Conservation (phyloP, 768 basidiomycete species). For the Lentinula edodes region DNA sequence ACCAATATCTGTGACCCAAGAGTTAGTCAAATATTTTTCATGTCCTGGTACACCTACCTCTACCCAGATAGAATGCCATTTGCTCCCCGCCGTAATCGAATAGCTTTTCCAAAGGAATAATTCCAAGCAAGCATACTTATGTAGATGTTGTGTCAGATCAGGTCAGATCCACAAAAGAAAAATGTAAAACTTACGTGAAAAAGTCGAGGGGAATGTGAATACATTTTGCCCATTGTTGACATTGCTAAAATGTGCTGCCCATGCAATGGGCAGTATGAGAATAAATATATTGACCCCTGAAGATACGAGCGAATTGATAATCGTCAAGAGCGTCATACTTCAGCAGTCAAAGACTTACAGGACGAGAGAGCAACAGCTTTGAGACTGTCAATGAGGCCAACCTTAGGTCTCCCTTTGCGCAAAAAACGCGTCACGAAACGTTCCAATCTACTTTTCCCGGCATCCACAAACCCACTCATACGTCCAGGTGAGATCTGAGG, state of each 20-base stretch:
- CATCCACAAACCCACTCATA: background rate
- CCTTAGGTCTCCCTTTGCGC: slow-evolving; percentile 37
- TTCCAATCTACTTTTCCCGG: background rate
- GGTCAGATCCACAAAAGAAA: no score
- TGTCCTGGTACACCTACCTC: slow-evolving; percentile 16
- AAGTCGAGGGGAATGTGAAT: slow-evolving; percentile 31
- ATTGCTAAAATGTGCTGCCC: slow-evolving; percentile 47
- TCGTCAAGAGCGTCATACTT: background rate
- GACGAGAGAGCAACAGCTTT: slow-evolving; percentile 45
- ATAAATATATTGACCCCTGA: slow-evolving; percentile 57
- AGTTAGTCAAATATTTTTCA: background rate
- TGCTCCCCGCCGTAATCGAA: slow-evolving; percentile 57
- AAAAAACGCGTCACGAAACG: slow-evolving; percentile 39
- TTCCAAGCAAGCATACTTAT: slow-evolving; percentile 60
- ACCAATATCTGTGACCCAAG: slow-evolving; percentile 45
- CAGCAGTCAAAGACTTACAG: slow-evolving; percentile 25
- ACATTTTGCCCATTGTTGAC: slow-evolving; percentile 12
- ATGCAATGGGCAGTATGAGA: slow-evolving; percentile 54
- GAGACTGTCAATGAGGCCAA: slow-evolving; percentile 39
- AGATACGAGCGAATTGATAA: background rate
- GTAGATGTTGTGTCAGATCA: no score
- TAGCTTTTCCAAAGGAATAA: slow-evolving; percentile 59
- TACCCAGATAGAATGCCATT: slow-evolving; percentile 49
- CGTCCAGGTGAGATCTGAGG: background rate
- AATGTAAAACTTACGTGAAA: slow-evolving; percentile 28